Conservation (phyloP, 306 rosid species). For the Corylus americana region DNA sequence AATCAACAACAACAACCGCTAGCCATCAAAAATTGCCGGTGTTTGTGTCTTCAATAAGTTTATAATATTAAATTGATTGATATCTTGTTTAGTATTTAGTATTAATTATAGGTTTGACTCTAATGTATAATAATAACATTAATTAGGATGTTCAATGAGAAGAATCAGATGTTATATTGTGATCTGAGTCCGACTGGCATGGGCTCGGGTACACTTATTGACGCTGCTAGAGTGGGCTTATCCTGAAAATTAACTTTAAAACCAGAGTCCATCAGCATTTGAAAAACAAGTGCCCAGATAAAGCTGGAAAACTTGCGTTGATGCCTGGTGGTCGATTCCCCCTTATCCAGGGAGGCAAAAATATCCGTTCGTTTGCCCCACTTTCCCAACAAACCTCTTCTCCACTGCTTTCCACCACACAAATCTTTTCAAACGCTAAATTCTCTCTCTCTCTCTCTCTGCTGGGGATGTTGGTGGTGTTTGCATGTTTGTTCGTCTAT, state of each 20-base stretch:
- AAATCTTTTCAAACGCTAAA: background rate
- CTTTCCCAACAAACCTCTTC: background rate
- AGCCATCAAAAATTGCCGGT: no score
- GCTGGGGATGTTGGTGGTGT: background rate
- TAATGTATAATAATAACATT: no score
- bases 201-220: background rate
- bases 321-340: background rate
- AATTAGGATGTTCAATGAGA: no score
- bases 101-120: no score
- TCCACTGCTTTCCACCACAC: conserved; percentile 24
- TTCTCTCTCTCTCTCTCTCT: conserved; percentile 4
- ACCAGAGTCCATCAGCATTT: background rate
- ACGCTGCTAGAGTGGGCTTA: background rate
- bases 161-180: no score
- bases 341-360: background rate
- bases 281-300: background rate
- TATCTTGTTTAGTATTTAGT: no score
- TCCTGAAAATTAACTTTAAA: background rate
- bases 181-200: no score
- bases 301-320: background rate
- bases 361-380: conserved; percentile 12
- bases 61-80: no score
- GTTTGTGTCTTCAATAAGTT: no score
- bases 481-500: background rate
- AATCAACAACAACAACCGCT: no score